Conservation (phyloP, 179 eudicot species). For the Spergularia azorica region DNA sequence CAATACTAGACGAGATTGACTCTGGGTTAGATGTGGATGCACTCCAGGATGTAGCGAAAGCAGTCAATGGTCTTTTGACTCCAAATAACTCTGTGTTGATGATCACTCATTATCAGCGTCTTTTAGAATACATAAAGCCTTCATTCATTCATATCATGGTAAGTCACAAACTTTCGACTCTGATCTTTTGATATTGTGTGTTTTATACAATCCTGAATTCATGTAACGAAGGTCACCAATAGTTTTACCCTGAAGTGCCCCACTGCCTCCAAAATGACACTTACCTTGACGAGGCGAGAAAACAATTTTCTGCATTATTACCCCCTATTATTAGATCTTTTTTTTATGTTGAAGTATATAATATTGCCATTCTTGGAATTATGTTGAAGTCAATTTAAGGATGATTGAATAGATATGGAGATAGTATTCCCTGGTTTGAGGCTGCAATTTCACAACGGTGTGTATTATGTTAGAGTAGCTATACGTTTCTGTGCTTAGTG, state of each 20-base stretch:
- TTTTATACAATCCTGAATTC: background rate
- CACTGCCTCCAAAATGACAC: background rate
- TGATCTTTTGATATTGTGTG: background rate
- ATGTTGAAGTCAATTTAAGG: background rate
- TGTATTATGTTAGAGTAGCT: background rate
- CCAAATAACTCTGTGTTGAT: slow-evolving; percentile 76
- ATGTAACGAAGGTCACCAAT: background rate
- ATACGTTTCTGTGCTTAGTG: background rate
- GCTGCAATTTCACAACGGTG: slow-evolving; percentile 8
- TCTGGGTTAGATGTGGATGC: slow-evolving; percentile 99
- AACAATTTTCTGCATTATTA: background rate
- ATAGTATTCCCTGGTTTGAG: background rate
- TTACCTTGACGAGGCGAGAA: background rate
- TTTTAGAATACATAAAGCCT: slow-evolving; percentile 77
- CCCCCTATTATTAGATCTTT: background rate
- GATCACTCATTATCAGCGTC: slow-evolving; percentile 94
- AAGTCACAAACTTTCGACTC: slow-evolving; percentile 25
- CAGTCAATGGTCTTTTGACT: slow-evolving; percentile 75
- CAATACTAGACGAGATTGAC: slow-evolving; percentile 92
- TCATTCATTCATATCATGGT: slow-evolving; percentile 88
- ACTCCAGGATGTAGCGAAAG: slow-evolving; percentile 89
- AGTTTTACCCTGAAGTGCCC: background rate
- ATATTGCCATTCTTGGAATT: background rate
- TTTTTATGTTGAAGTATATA: background rate
- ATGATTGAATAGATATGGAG: background rate